Conservation (phyloP, 73 alveolate genomes). For the Stentor roeselii region DNA sequence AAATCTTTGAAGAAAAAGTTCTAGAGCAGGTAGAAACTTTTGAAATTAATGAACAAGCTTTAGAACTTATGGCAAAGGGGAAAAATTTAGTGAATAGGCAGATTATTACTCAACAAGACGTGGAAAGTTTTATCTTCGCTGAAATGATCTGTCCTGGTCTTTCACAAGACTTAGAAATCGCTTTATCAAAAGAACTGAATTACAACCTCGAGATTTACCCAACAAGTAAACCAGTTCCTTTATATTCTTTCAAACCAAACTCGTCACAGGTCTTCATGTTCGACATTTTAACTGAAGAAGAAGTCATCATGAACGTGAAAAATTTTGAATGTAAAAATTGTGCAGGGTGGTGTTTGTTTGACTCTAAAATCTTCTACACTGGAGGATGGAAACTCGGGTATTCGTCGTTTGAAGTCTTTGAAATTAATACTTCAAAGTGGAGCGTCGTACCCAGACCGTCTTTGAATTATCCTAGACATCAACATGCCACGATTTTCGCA, state of each 20-base stretch:
- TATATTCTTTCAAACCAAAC: background rate
- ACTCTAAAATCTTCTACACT: background rate
- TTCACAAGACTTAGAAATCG: background rate
- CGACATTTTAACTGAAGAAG: background rate
- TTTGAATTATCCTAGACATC: background rate
- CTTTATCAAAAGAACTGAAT: background rate
- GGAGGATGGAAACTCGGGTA: constrained; percentile 12
- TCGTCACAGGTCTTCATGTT: background rate
- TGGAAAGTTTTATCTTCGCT: background rate
- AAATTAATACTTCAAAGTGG: background rate
- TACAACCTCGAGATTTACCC: background rate
- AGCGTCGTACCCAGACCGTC: background rate
- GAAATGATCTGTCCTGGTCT: background rate
- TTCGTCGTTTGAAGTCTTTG: background rate
- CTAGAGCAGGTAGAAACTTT: background rate
- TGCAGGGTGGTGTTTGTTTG: background rate
- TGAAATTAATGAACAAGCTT: background rate
- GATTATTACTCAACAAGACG: background rate
- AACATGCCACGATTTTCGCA: background rate
- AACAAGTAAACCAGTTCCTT: constrained; percentile 13
- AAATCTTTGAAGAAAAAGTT: background rate
- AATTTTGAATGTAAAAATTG: background rate
- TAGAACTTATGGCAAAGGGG: background rate
- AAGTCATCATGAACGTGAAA: background rate
- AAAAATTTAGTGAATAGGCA: too few species aligned